Evolutionary conservation across 805 yeast species (phyloP), one percentile per base, ranked within the genome.

Genomic region (Ogataea trehalophila): DNA sequence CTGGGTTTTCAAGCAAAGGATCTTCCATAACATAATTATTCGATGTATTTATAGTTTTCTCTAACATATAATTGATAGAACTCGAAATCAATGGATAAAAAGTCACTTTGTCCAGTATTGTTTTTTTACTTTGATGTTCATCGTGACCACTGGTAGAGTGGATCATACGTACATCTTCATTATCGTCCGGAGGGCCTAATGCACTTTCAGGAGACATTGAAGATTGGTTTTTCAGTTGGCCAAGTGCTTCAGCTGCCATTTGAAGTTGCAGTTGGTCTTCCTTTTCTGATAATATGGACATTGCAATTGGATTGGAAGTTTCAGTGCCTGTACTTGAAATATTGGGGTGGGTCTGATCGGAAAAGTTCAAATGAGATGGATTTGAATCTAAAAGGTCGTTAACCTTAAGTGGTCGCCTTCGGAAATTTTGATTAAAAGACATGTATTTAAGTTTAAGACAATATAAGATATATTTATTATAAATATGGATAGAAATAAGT

Each of bases 81-180:
- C 58, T 60, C 5, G 71, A 64, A 1, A 68, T 68, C 6, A 68
- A 44, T 2, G 72, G 72, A 49, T 67, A 67, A 0, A 70, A 58
- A 3, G 69, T 63, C 33, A 68, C 66, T 49, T 66, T 68, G 45
- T 66, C 68, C 23, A 68, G 51, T n/a, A 68, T 60, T 2, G 69
- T 60, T 1, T 54, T 33, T 16, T 13, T 39, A 23, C 43, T 17
- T 9, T 13, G 13, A 33, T 22, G 23, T 33, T 33, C 31, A 22
- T 20, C 29, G 9, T 14, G 7, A 42, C 4, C 29, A 26, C 7
- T 16, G 23, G 7, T 11, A 6, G n/a, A 9, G 35, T n/a, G 4
- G 41, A 20, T 6, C 33, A 31, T 44, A 11, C 13, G 13, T 16
- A 9, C 9, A 5, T 40, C 37, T 14, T 40, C 17, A n/a, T 33